phyloP scores from a whole-genome alignment of 2,329 filamentous ascomycete species.

The Paecilomyces sp. region DNA sequence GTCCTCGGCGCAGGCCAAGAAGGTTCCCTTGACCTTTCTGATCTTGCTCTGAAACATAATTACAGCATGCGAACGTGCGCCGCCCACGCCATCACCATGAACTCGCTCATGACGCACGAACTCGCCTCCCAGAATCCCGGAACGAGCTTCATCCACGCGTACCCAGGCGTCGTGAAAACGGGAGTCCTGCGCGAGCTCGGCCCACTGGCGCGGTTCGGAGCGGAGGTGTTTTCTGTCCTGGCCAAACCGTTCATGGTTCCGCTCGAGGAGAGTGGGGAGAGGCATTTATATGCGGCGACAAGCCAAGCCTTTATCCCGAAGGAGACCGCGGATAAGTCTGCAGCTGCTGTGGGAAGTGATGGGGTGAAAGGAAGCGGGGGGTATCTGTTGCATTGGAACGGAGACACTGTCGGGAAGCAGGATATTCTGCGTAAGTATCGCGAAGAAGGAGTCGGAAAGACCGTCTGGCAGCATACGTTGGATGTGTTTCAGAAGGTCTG shows the following conservation, averaged over 20 bases:
- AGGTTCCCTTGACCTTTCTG: conserved; percentile 38
- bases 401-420: conserved; percentile 7
- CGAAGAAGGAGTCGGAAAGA: conserved; percentile 9
- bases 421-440: conserved; percentile 6
- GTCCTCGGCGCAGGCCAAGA: conserved; percentile 48
- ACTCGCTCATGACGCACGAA: conserved; percentile 43
- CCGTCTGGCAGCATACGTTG: conserved; percentile 13
- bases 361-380: conserved; percentile 12
- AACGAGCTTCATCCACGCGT: conserved; percentile 45
- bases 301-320: conserved; percentile 6
- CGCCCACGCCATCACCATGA: conserved; percentile 42
- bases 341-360: conserved; percentile 8
- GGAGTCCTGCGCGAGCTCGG: conserved; percentile 47
- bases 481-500: conserved; percentile 9
- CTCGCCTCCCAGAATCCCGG: conserved; percentile 40
- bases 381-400: conserved; percentile 12
- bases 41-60: conserved; percentile 30
- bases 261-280: conserved; percentile 13
- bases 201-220: not conserved
- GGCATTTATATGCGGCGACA: conserved; percentile 14
- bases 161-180: conserved; percentile 42
- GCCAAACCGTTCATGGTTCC: conserved; percentile 2
- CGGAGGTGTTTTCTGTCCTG: not conserved
- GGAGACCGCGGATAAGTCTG: not conserved
- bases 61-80: conserved; percentile 16